A percentile compares a stretch with the other conserved stretches of the same genome.
These are phyloP conservation scores for Alternaria triticina DNA, from an alignment of 2,329 filamentous ascomycete genomes.

Conservation along the genomic window DNA sequence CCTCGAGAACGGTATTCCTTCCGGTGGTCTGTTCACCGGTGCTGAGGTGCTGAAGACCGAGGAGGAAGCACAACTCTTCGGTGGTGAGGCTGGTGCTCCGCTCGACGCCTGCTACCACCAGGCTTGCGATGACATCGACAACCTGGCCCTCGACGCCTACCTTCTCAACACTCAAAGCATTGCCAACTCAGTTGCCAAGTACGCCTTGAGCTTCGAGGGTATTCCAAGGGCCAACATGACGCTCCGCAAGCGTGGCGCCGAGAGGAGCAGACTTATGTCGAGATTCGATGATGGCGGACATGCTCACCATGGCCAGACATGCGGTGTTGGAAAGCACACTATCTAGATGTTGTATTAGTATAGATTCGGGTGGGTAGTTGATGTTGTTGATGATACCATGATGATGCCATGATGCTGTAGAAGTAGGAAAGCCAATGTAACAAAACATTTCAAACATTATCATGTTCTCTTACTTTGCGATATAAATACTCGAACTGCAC, in stretches of 20 bases:
- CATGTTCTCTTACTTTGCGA: background rate
- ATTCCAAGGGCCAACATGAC: slow-evolving; percentile 40
- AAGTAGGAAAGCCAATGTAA: background rate
- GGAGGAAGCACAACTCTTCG: slow-evolving; percentile 46
- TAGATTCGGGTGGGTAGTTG: background rate
- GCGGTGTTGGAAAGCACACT: slow-evolving; percentile 27
- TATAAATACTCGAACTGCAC: background rate
- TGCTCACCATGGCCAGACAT: slow-evolving; percentile 34
- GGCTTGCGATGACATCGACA: slow-evolving; percentile 45
- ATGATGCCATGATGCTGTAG: slow-evolving; percentile 1
- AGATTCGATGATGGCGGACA: slow-evolving; percentile 37
- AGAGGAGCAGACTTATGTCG: slow-evolving; percentile 26
- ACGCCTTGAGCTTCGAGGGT: slow-evolving; percentile 45
- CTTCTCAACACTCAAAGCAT: slow-evolving; percentile 49
- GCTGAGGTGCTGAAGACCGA: slow-evolving; percentile 50
- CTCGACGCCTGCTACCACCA: slow-evolving; percentile 50
- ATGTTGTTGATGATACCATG: background rate
- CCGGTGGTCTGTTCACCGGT: slow-evolving; percentile 50
- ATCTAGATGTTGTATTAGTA: slow-evolving; percentile 11
- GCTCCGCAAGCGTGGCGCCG: slow-evolving; percentile 39
- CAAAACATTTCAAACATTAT: background rate
- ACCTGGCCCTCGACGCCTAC: slow-evolving; percentile 46
- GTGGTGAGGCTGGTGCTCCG: slow-evolving; percentile 46
- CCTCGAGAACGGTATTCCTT: slow-evolving; percentile 49
- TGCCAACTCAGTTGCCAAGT: slow-evolving; percentile 48